Conservation (phyloP, 2,329 filamentous ascomycete species). For the Immersiporthe knoxdaviesiana region DNA sequence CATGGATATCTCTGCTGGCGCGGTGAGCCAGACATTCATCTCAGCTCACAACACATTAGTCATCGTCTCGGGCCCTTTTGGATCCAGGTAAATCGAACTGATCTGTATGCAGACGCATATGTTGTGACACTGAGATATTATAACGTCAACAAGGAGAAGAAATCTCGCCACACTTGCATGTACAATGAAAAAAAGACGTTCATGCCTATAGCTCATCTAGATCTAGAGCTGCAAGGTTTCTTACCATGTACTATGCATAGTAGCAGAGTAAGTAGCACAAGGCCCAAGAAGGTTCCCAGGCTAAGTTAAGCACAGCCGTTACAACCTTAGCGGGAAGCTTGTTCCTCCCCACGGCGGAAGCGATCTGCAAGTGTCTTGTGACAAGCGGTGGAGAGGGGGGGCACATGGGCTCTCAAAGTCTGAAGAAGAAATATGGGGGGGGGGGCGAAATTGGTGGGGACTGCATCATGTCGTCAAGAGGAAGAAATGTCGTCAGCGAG, state of each 20-base stretch:
- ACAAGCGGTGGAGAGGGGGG: neutral
- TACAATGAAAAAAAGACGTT: neutral
- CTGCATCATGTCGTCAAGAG: neutral
- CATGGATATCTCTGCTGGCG: no score
- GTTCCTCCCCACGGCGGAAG: neutral
- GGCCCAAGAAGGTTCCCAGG: neutral
- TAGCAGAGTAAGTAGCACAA: neutral
- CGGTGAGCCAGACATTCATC: no score
- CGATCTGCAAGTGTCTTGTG: constrained; percentile 8
- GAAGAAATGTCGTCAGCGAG: neutral
- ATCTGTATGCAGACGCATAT: neutral
- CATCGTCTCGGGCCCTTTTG: no score
- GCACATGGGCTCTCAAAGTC: neutral
- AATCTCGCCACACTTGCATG: neutral
- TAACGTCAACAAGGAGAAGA: neutral
- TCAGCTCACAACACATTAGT: no score
- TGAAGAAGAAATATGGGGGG: neutral
- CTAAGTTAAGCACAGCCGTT: neutral
- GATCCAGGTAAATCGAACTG: neutral
- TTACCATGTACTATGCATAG: no score
- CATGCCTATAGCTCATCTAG: neutral
- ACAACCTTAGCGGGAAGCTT: constrained; percentile 6
- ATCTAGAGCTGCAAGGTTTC: neutral
- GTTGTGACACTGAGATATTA: neutral
- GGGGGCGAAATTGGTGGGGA: neutral